Evolutionary conservation across 768 basidiomycete genomes (phyloP), one percentile per base, ranked within the genome.

Genomic region (Termitomyces sp.): DNA sequence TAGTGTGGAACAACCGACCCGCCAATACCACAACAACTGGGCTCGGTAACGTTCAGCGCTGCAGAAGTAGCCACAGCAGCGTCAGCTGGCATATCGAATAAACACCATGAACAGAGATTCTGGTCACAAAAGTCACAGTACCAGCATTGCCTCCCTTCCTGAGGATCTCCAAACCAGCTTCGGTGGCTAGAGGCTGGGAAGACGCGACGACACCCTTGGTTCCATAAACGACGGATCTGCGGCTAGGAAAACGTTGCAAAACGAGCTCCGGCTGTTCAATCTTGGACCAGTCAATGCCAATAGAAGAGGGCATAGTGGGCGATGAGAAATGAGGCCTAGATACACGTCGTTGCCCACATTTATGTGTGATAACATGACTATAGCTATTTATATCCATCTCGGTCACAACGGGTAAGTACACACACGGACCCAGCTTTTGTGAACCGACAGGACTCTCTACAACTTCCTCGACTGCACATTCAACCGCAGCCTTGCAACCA

Each of bases 101-200:
- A 53, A 27, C 17, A 44, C 16, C 16, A 54, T 47, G 17, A 52
- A 53, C 14, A 37, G n/a, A 17, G 34, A 31, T 38, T 7, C 31
- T 21, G 7, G 14, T 40, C 27, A 45, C n/a, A 63, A 23, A 19
- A 41, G 57, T 16, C 6, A 35, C 59, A 77, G 46, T 66, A 91
- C 92, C 95, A 64, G 96, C 96, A 75, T 99, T 99, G 51, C 97
- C 97, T 12, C 97, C 97, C 70, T 87, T 89, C 53, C 87, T 79
- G 25, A 99, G 75, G 62, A 99, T 90, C 72, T 97, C 94, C 31
- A 98, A 71, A 0, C 96, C 97, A 17, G 92, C 95, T 67, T 91
- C 89, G 16, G 88, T 86, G 1, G 97, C 97, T 38, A 94, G 78
- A 47, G 97, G 93, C 67, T 99, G 97, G 25, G 91, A 90, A 29